Evolutionary conservation across 352 stramenopile species (phyloP), one percentile per base, ranked within the genome.

Genomic region (Phytophthora sp.): DNA sequence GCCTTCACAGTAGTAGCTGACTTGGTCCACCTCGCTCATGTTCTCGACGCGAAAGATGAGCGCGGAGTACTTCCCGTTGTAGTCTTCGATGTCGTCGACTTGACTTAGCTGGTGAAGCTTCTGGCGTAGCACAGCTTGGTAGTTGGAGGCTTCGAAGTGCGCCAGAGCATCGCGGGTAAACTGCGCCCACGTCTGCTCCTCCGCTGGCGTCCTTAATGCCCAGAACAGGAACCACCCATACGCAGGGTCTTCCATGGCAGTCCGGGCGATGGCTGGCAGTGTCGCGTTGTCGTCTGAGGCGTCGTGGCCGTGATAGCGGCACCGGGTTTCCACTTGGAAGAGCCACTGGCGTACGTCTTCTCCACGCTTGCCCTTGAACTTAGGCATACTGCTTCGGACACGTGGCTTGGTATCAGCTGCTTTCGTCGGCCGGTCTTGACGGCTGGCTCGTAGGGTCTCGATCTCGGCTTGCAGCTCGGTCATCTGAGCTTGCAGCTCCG

Each of bases 1-100:
- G 10, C 49, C 17, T 8, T 57, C 34, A 13, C 49, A 57, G 34
- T 57, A 57, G 49, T 57, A 45, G 23, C 30, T 30, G 15, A 57
- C 49, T 57, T 57, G 49, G 5, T 57, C 49, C 17, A 57, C 49
- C 13, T 57, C 49, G 34, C 49, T 46, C 21, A 57, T 57, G 49
- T 45, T 41, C 49, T 57, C 49, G 15, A 42, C 31, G 17, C 31
- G 31, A 5, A 37, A 37, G 6, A 37, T 37, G 11, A 37, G 10
- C 2, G 31, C 15, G 8, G 31, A 37, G 9, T 37, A 37, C 11
- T 37, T 37, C 1, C 31, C 31, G 11, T 37, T 37, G 10, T 37
- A 37, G 11, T 37, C 31, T 15, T 37, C 31, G 10, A 37, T 37
- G 31, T 37, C 31, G 8, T 15, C 31, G 31, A 9, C 31, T 17